Base-by-base conservation (phyloP, 2,329 filamentous ascomycete species). In the Lasiodiplodia gonubiensis region DNA sequence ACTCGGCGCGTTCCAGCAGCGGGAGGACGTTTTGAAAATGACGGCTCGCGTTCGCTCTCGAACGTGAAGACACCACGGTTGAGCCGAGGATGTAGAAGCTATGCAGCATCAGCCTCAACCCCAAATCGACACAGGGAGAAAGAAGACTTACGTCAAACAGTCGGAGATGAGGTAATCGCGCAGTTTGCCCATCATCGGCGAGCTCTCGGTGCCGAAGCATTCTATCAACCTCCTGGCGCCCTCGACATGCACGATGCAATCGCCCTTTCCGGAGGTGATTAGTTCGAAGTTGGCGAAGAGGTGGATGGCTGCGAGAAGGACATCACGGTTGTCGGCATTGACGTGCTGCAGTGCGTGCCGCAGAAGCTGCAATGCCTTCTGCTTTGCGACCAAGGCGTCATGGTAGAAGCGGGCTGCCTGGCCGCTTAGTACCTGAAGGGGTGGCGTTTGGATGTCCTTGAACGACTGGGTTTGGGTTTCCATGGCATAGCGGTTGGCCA, bases 201-300 rank as follows among this genome's bases (percentile, higher is more conserved):
- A 65, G 35, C 33, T 54, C 16, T 55, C 74, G 68, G 27, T 16
- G 10, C 77, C 74, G 33, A 82, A 74, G 10, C 76, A 75, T 48
- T 79, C 76, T 30, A 85, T 77, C 23, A 85, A 75, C 66, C 79
- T 80, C 69, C 81, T 81, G n/a, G 83, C 83, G 7, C 84, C 84
- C 68, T 83, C 81, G 59, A 85, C 78, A 68, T 86, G 84, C 39
- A 82, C 79, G 70, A 80, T 84, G 83, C 84, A 86, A 39, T 83
- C 80, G 12, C 82, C 83, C 59, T 78, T 80, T 16, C 84, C 84
- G 0, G 83, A 85, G 69, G 84, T 82, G 5, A 85, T 78, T 5
- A 84, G 75, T 66, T 84, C 83, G 68, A 84, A 80, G 23, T 84
- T 80, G 67, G 84, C 81, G 67, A 85, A 81, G 5, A 85, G 75